Conservation (phyloP, 2,329 filamentous ascomycete species). For the Periconia macrospinosa region DNA sequence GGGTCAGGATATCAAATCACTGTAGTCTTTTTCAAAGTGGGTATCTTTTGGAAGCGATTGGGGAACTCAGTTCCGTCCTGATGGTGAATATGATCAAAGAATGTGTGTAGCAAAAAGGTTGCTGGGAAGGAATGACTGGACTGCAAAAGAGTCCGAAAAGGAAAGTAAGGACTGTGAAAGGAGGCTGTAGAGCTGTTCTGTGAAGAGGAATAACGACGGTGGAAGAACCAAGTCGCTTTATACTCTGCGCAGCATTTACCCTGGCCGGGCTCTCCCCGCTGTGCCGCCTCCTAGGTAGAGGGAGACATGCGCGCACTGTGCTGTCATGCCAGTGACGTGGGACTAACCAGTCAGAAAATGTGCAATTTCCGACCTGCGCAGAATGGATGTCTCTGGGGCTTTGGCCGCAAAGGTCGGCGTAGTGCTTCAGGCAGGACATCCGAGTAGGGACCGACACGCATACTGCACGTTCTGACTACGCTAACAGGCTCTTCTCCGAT, state of each 20-base stretch:
- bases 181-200: neutral
- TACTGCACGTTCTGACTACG: neutral
- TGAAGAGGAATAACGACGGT: neutral
- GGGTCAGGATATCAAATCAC: constrained; percentile 8
- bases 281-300: neutral
- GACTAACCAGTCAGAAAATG: neutral
- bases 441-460: neutral
- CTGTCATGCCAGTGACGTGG: neutral
- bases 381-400: neutral
- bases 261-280: neutral
- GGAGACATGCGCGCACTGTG: too few relatives aligned
- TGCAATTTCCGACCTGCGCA: neutral
- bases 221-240: neutral
- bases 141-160: neutral
- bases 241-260: neutral
- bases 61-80: constrained; percentile 6
- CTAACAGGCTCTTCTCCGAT: neutral
- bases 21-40: neutral
- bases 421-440: neutral
- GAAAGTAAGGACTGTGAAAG: neutral
- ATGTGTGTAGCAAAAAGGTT: neutral
- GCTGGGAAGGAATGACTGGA: neutral
- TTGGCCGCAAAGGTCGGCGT: neutral
- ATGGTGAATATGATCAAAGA: neutral
- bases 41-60: constrained; percentile 5